A percentile compares a stretch with the other conserved stretches of the same genome.
Conservation (phyloP, 1,139 yeast species). For the Meyerozyma sp. region DNA sequence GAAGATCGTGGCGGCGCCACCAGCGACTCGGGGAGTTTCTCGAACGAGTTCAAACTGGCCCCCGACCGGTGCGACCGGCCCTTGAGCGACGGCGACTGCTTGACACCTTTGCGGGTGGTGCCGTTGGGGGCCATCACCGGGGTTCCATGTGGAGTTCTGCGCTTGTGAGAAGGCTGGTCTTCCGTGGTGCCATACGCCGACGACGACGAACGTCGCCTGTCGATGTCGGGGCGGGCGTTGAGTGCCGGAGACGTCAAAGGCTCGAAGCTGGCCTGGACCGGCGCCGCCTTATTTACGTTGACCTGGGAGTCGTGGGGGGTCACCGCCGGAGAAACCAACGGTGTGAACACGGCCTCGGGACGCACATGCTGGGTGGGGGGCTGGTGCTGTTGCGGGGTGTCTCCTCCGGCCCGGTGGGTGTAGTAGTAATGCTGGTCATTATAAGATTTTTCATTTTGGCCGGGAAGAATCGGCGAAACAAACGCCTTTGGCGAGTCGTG, state of each 20-base stretch:
- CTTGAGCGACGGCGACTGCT: conserved; percentile 19
- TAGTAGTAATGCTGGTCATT: conserved; percentile 42
- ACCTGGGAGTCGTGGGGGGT: conserved; percentile 51
- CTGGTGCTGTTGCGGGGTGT: conserved; percentile 8
- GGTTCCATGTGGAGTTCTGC: conserved; percentile 47
- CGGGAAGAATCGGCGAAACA: conserved; percentile 38
- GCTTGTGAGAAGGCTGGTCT: conserved; percentile 20
- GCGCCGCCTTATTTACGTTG: conserved; percentile 20
- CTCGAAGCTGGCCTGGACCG: conserved; percentile 35
- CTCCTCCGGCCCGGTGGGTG: conserved; percentile 16
- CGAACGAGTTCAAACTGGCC: conserved; percentile 18
- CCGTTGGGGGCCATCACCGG: conserved; percentile 33
- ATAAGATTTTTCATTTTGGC: conserved; percentile 40
- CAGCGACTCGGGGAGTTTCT: conserved; percentile 34
- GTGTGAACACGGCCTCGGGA: conserved; percentile 59
- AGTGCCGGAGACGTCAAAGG: conserved; percentile 65
- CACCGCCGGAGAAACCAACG: conserved; percentile 70
- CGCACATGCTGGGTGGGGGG: conserved; percentile 28
- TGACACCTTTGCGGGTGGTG: conserved; percentile 6
- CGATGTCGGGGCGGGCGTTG: conserved; percentile 33
- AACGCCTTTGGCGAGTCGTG: conserved; percentile 11
- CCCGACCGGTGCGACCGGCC: conserved; percentile 8
- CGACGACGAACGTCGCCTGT: conserved; percentile 32
- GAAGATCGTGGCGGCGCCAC: conserved; percentile 13
- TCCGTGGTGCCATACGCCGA: conserved; percentile 29